A percentile compares a stretch with the other conserved stretches of the same genome.
phyloP scores from a whole-genome alignment of 352 stramenopile genomes.

The Thalassiosira hispida region DNA sequence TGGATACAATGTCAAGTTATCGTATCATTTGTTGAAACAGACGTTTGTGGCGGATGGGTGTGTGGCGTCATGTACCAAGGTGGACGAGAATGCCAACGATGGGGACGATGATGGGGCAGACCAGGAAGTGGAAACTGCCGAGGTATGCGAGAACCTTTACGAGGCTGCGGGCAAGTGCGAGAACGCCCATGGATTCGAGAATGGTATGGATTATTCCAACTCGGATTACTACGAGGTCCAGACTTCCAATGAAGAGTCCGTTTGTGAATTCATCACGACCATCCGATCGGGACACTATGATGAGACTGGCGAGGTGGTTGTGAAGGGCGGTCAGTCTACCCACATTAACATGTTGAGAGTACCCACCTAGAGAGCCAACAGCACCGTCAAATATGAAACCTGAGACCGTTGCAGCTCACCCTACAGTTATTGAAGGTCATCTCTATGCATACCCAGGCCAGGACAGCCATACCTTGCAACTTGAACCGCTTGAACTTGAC shows the following conservation, averaged over 20 bases:
- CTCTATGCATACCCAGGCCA: constrained; percentile 41
- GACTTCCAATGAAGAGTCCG: constrained; percentile 60
- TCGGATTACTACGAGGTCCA: constrained; percentile 58
- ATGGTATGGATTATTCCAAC: constrained; percentile 13
- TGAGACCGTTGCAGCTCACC: constrained; percentile 44
- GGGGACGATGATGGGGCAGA: constrained; percentile 28
- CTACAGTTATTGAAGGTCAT: constrained; percentile 48
- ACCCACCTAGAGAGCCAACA: constrained; percentile 46
- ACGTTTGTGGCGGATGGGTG: constrained; percentile 29
- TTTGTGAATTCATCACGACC: constrained; percentile 77
- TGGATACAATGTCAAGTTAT: constrained; percentile 52
- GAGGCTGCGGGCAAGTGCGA: constrained; percentile 57
- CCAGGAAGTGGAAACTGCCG: constrained; percentile 7
- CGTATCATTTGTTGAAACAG: constrained; percentile 53
- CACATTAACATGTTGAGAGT: too few species aligned
- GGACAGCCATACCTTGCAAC: constrained; percentile 51
- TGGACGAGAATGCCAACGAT: constrained; percentile 54
- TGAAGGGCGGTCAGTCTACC: too few species aligned
- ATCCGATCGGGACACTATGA: constrained; percentile 71
- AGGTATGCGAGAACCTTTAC: constrained; percentile 54
- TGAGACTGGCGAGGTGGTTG: constrained; percentile 69
- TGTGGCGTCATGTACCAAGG: constrained; percentile 10
- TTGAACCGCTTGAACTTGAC: constrained; percentile 61
- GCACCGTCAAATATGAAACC: constrained; percentile 53
- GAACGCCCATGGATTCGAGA: constrained; percentile 16